These are phyloP conservation scores for Adenanthera pavonina DNA, from an alignment of 306 rosid species.

Conservation along the genomic window DNA sequence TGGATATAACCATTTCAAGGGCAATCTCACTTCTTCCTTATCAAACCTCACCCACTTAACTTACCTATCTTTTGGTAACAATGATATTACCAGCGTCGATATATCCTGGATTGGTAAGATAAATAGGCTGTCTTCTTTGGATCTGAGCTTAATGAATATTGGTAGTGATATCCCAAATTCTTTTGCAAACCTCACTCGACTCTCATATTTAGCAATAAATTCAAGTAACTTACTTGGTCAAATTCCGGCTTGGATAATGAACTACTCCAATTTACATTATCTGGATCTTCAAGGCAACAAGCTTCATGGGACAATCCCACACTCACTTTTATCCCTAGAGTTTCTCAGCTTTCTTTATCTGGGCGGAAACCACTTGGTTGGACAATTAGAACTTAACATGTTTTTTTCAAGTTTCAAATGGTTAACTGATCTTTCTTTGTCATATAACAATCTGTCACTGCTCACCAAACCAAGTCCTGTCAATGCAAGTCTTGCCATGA, in stretches of 20 bases:
- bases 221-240: background rate
- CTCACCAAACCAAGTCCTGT: too few species aligned
- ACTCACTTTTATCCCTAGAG: constrained; percentile 25
- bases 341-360: background rate
- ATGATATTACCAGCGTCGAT: background rate
- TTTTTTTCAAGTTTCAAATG: too few species aligned
- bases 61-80: too few species aligned
- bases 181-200: background rate
- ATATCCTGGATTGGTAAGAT: background rate
- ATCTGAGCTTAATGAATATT: background rate
- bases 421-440: too few species aligned
- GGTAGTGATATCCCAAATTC: background rate
- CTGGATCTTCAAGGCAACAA: background rate
- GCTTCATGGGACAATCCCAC: constrained; percentile 27
- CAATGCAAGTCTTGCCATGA: too few species aligned
- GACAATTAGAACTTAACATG: constrained; percentile 2
- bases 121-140: background rate
- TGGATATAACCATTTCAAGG: too few species aligned
- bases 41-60: too few species aligned
- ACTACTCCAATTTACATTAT: background rate
- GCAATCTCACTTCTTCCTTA: too few species aligned
- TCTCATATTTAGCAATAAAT: background rate
- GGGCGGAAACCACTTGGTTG: background rate
- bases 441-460: too few species aligned
- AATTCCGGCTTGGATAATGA: background rate